Evolutionary conservation across 2,329 filamentous ascomycete genomes (phyloP).

Genomic region (Colletotrichum siamense): DNA sequence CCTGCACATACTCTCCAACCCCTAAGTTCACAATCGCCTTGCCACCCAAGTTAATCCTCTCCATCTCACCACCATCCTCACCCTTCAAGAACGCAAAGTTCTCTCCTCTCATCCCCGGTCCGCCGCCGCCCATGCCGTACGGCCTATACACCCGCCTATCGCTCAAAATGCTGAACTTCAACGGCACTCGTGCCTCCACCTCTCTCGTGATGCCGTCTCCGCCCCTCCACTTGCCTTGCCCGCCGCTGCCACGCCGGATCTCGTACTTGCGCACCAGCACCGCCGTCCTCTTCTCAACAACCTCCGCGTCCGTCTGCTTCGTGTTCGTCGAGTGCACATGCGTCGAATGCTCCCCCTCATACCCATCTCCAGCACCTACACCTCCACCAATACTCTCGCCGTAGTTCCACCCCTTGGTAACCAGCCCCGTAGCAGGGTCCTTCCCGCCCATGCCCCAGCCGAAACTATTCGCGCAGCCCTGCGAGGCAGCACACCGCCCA

Average conservation of each 20-base stretch:
- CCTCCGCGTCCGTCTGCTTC: slow-evolving; percentile 35
- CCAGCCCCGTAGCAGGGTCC: slow-evolving; percentile 29
- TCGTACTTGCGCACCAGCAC: slow-evolving; percentile 36
- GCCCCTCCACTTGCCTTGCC: slow-evolving; percentile 32
- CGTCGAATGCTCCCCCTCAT: slow-evolving; percentile 32
- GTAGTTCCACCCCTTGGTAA: slow-evolving; percentile 29
- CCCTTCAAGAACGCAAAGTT: slow-evolving; percentile 34
- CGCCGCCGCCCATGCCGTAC: slow-evolving; percentile 38
- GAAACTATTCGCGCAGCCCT: slow-evolving; percentile 37
- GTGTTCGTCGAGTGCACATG: slow-evolving; percentile 38
- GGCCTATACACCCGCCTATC: slow-evolving; percentile 38
- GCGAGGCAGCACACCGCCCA: slow-evolving; percentile 27
- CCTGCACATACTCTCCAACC: slow-evolving; percentile 38
- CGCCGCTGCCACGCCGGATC: slow-evolving; percentile 34
- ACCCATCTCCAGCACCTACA: slow-evolving; percentile 33
- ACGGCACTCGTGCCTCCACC: slow-evolving; percentile 35
- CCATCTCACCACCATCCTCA: slow-evolving; percentile 27
- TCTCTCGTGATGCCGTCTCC: slow-evolving; percentile 40
- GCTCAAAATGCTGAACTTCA: slow-evolving; percentile 40
- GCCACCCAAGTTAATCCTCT: slow-evolving; percentile 35
- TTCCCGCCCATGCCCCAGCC: slow-evolving; percentile 38
- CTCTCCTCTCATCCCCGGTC: slow-evolving; percentile 27
- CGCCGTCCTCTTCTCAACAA: slow-evolving; percentile 39
- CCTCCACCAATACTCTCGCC: slow-evolving; percentile 40
- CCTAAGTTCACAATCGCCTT: slow-evolving; percentile 35